A percentile compares a stretch with the other conserved stretches of the same genome.
Evolutionary conservation across 2,329 filamentous ascomycete genomes (phyloP).

Genomic region (Ophiostoma ulmi): DNA sequence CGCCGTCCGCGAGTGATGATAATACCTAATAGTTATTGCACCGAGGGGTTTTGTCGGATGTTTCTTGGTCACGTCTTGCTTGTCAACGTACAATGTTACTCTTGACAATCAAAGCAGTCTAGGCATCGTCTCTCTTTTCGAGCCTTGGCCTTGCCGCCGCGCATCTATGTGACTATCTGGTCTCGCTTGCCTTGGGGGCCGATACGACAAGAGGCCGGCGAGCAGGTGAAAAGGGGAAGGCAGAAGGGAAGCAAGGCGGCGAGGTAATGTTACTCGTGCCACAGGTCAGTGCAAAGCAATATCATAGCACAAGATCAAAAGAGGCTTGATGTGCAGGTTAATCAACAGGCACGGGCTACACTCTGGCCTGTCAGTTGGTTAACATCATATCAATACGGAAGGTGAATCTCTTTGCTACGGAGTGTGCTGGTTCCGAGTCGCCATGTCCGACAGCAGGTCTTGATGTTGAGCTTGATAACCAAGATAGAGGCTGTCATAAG

Average conservation of each 20-base stretch:
- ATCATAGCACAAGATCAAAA: neutral
- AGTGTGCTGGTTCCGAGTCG: neutral
- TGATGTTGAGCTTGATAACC: neutral
- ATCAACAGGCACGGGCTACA: neutral
- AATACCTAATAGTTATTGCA: neutral
- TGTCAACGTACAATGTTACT: neutral
- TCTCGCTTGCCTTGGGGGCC: neutral
- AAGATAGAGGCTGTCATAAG: neutral
- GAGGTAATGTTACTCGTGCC: too few relatives aligned
- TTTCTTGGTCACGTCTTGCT: neutral
- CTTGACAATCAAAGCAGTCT: neutral
- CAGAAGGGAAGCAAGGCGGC: neutral
- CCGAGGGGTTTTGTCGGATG: neutral
- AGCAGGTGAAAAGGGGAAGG: conserved; percentile 6
- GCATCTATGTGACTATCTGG: neutral
- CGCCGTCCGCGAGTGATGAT: too few relatives aligned
- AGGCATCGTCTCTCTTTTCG: neutral
- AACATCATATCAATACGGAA: neutral
- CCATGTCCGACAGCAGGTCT: neutral
- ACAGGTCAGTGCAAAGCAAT: neutral
- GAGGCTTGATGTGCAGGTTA: neutral
- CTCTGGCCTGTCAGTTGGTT: neutral
- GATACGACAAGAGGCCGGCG: conserved; percentile 4
- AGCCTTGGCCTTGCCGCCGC: neutral
- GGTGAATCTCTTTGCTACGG: neutral